Base-by-base conservation (phyloP, 176 grass and related monocot species). In the Raddia guianensis region DNA sequence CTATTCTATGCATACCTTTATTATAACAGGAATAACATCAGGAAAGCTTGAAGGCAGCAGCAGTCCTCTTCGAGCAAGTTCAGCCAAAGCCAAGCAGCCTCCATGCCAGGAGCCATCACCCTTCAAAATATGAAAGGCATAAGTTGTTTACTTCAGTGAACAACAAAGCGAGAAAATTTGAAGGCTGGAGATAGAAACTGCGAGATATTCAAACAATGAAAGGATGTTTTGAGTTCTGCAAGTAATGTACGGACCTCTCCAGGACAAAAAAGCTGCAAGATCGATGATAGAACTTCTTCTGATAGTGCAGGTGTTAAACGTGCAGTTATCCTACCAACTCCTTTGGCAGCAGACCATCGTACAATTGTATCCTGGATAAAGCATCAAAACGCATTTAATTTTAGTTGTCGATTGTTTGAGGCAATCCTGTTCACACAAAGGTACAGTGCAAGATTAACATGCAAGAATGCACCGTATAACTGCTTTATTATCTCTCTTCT, bases 291-390 rank as follows among this genome's bases (percentile, higher is more conserved):
- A 76, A 95, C 92, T 86, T 98, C 95, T 86, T 88, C 92, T 7
- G 95, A 94, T 65, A 95, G 80, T 80, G 90, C 63, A 81, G 90
- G 91, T 49, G 95, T 95, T 83, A 98, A 89, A 80, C 86, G 79
- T 87, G 95, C 90, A 88, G 95, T 98, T 89, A 98, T 93, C 66
- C 95, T 87, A 34, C 95, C 95, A 64, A 95, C 72, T 87, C 95
- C 92, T 95, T 98, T 98, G 68, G 95, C 92, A 79, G 95, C 86
- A 84, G 92, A 98, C 95, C 95, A 98, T 72, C 95, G 89, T 63
- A 98, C 95, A 86, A 95, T 92, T 47, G 95, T 98, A 56, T 94
- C 92, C 95, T 98, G 84, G 57, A 87, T 49, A 87, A n/a, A 83
- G 43, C 74, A 74, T 35, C 18, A 86, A 81, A 13, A 81, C 86